These are phyloP conservation scores for Saposhnikovia divaricata DNA, from an alignment of 129 eudicot species.

Conservation along the genomic window DNA sequence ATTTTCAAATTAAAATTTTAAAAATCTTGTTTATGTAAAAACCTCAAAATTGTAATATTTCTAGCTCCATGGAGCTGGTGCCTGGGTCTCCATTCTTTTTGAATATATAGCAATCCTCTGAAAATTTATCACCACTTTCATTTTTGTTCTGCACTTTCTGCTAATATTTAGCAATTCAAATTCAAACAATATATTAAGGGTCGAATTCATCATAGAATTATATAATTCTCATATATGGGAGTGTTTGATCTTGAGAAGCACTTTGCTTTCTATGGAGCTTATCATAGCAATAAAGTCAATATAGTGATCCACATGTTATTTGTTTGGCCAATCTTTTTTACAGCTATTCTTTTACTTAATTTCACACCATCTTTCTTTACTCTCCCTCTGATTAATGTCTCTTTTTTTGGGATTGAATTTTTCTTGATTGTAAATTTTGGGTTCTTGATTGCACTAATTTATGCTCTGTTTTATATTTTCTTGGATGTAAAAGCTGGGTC, in stretches of 20 bases:
- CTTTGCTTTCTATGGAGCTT: conserved; percentile 58
- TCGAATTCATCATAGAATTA: too few relatives aligned
- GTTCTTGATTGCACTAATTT: conserved; percentile 31
- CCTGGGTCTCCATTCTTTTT: too few relatives aligned
- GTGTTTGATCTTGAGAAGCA: conserved; percentile 53
- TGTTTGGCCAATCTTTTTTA: conserved; percentile 62
- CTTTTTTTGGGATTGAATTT: conserved; percentile 17
- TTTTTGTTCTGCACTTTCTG: not conserved
- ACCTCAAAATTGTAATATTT: too few relatives aligned
- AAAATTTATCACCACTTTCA: too few relatives aligned
- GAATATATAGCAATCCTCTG: too few relatives aligned
- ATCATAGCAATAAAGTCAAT: conserved; percentile 48
- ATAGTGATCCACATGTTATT: conserved; percentile 45
- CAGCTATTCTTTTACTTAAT: conserved; percentile 33
- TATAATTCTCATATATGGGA: not conserved
- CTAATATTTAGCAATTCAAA: not conserved
- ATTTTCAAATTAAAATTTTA: too few relatives aligned
- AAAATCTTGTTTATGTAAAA: too few relatives aligned
- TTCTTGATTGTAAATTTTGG: conserved; percentile 23
- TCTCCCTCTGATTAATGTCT: conserved; percentile 21
- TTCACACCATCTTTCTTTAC: conserved; percentile 39
- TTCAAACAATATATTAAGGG: too few relatives aligned
- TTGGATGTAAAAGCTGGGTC: conserved; percentile 46
- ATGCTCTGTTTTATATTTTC: conserved; percentile 27
- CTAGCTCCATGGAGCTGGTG: too few relatives aligned